Conservation (phyloP, 1,284 basidiomycete species). For the Malassezia obtusa region DNA sequence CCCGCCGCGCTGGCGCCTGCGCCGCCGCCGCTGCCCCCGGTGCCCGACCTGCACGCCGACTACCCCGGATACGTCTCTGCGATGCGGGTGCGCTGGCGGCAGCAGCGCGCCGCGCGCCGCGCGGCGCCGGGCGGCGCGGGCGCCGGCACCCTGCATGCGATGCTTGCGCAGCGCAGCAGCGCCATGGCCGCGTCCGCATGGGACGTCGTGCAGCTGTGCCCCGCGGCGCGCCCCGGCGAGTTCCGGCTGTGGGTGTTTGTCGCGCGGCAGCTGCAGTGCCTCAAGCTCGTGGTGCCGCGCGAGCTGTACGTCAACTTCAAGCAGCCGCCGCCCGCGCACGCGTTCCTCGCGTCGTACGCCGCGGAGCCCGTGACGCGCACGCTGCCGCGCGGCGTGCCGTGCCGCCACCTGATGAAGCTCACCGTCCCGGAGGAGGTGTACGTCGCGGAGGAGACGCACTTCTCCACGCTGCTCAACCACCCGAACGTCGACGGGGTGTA, state of each 20-base stretch:
- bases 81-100: constrained; percentile 72
- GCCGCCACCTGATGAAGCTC: constrained; percentile 72
- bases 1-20: not conserved
- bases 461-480: constrained; percentile 82
- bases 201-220: constrained; percentile 86
- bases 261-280: constrained; percentile 65
- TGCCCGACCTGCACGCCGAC: constrained; percentile 50
- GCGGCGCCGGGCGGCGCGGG: constrained; percentile 7
- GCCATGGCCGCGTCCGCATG: constrained; percentile 64
- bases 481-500: constrained; percentile 92
- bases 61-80: constrained; percentile 73
- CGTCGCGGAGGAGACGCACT: constrained; percentile 75
- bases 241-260: constrained; percentile 83
- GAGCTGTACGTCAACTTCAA: constrained; percentile 90
- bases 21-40: constrained; percentile 10
- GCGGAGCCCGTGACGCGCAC: constrained; percentile 66
- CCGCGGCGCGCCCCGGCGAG: constrained; percentile 66
- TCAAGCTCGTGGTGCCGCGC: constrained; percentile 75
- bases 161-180: constrained; percentile 66
- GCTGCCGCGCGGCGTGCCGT: constrained; percentile 69
- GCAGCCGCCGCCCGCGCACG: constrained; percentile 55
- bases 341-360: constrained; percentile 62
- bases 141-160: constrained; percentile 51
- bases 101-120: constrained; percentile 53
- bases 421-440: constrained; percentile 74